phyloP scores from a whole-genome alignment of 2,329 filamentous ascomycete species.

The Diaporthe velutina region DNA sequence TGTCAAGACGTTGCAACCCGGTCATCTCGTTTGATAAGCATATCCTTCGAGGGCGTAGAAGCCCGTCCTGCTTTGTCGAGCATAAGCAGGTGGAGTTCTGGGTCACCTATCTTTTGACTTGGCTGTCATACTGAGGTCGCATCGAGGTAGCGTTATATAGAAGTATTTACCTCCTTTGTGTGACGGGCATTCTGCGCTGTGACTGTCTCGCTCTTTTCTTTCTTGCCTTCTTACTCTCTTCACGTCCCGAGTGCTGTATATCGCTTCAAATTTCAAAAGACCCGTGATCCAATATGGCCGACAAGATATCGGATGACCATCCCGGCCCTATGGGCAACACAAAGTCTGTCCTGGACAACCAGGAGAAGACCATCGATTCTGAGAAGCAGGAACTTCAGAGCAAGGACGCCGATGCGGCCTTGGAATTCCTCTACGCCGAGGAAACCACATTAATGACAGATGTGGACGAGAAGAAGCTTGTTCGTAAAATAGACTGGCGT shows the following conservation, averaged over 20 bases:
- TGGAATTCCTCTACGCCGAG: slow-evolving; percentile 35
- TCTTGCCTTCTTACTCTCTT: not conserved
- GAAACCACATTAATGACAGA: slow-evolving; percentile 28
- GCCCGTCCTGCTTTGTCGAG: not conserved
- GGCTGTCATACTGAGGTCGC: not conserved
- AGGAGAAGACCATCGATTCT: slow-evolving; percentile 20
- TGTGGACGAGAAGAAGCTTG: slow-evolving; percentile 36
- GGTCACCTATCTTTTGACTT: not conserved
- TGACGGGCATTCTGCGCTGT: not conserved
- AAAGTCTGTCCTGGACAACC: not conserved
- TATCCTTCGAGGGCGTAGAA: not conserved
- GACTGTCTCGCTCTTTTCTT: not conserved
- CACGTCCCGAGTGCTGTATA: not conserved
- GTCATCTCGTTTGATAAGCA: slow-evolving; percentile 9
- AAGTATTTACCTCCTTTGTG: not conserved
- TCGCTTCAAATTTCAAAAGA: not conserved
- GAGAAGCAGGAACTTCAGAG: slow-evolving; percentile 35
- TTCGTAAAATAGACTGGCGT: slow-evolving; percentile 48
- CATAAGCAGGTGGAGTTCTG: not conserved
- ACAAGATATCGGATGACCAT: slow-evolving; percentile 9
- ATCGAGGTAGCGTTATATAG: not conserved
- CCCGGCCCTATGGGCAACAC: not conserved
- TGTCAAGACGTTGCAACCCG: not conserved
- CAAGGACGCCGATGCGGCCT: slow-evolving; percentile 34
- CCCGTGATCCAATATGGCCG: slow-evolving; percentile 1